Base-by-base conservation (phyloP, 2,329 filamentous ascomycete genomes). In the Fusarium secorum region DNA sequence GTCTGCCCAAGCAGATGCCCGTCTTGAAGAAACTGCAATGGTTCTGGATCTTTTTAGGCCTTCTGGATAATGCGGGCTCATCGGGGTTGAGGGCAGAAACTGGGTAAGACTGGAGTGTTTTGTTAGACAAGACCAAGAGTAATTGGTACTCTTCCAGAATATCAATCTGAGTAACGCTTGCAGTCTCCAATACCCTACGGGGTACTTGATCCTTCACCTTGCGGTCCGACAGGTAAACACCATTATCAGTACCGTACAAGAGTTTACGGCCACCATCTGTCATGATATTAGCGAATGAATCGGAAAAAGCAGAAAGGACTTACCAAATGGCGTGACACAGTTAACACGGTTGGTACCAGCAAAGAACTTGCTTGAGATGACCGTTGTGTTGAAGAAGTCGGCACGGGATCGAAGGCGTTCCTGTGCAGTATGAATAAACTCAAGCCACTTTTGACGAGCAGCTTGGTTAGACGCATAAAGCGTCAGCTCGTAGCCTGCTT, bases 11-110 rank as follows among this genome's bases (percentile, higher is more conserved):
- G 78, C 96, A 98, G 76, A 98, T 97, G 41, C 96, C 96, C 22
- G 94, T 93, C 83, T 97, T 97, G 89, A 99, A 99, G 84, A 98
- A 99, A 81, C 95, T 98, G 81, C 95, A 97, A 82, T 98, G 95
- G 76, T 93, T 97, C 81, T 95, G 92, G 71, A 99, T 98, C 85
- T 98, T 98, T 85, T 96, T 95, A 13, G 94, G 94, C 44, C 94
- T 89, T 80, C 96, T 97, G 20, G 90, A 89, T 60, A 95, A 85
- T 36, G 93, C 88, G 55, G 91, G 91, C 77, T 98, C 95, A 70
- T 92, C 92, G 5, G 92, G 88, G 76, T 97, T 95, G 61, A 99
- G 86, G 18, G 94, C 94, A 68, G 95, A 91, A 56, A 97, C 85
- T 3, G 94, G 90, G 83, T 96, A 98, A 11, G 95, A 97, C 74